Base-by-base conservation (phyloP, 2,329 filamentous ascomycete species). In the Aspergillus pseudoglaucus region DNA sequence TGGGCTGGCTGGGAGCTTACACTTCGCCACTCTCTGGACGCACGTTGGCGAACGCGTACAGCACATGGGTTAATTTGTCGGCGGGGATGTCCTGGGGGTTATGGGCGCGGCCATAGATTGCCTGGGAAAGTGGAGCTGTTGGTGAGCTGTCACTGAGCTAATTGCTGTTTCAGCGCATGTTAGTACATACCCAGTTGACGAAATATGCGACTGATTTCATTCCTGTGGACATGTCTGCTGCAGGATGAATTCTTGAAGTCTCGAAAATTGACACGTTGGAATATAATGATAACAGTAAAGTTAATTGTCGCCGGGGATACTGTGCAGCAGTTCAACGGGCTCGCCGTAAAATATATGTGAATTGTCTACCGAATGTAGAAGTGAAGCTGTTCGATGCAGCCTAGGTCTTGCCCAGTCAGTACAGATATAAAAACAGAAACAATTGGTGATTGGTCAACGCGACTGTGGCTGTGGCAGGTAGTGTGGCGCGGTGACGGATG, bases 11-110 rank as follows among this genome's bases (percentile, higher is more conserved):
- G 6, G 6, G 41, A n/a, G 53, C 62, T 53, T 75, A 86, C 73
- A 91, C 88, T 72, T 93, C 87, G 45, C 90, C 90, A 37, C 78
- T 81, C 3, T 90, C 87, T 3, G 83, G 79, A 1, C 82, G 80
- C 49, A 95, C 82, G 65, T 95, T 93, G 61, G 88, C 90, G 70
- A 96, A 96, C 8, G 90, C 78, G 59, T 95, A 95, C 14, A 95
- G 80, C 6, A 95, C 70, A 63, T 96, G 90, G 0, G 90, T 95
- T 30, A 95, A 78, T 52, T 88, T 86, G 46, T 90, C 80, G 2
- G 79, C 83, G 0, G 88, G 88, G 2, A 95, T 77, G 62, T 93
- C 83, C 62, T 93, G 86, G 0, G 90, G 89, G 12, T 82, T 78
- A 64, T 93, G 86, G 61, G 90, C 86, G 49, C 90, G 82, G 38